Evolutionary conservation across 495 filamentous ascomycete genomes (phyloP), one percentile per base, ranked within the genome.

Genomic region (Xylaria palmicola): DNA sequence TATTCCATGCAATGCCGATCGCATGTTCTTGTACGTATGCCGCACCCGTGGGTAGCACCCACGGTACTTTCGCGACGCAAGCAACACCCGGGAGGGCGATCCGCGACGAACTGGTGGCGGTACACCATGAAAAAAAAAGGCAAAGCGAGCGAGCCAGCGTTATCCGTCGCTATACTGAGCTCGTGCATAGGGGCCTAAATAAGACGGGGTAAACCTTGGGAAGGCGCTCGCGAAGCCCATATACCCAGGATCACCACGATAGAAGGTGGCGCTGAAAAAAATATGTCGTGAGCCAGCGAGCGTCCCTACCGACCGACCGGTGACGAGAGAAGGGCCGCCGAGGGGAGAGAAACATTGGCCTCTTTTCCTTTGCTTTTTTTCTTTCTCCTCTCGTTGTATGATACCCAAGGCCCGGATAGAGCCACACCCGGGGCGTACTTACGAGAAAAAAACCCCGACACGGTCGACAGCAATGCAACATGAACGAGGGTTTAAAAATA

Each of bases 31-130:
- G 30, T 34, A 56, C 51, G 19, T 6, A 8, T 13, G 36, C 15
- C 32, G 13, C 13, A 13, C 13, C 6, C 6, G 32, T 36, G 13
- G 32, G 32, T 36, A 36, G 6, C 13, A 6, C 6, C 32, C 32
- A 6, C 6, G 32, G 32, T 36, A 36, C 6, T 6, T 36, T 6
- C 32, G 32, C 13, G 13, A 36, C 6, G 32, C 13, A 36, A 36
- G 13, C 32, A 36, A 36, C 32, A 36, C 32, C 39, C 29, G 30
- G 51, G 51, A 1, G 41, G 19, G 20, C 19, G 12, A n/a, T 30
- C 51, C 36, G 51, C 51, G 22, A 8, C 36, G 51, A 55, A 55
- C 51, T 41, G 51, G 51, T 55, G 13, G 20, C 36, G 22, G 36
- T 24, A 29, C n/a, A 29, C 1, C 30, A 26, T 53, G 50, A 37